Percentiles rank a stretch among this genome's conserved stretches.
These are phyloP conservation scores for Fusarium compactum DNA, from an alignment of 2,329 filamentous ascomycete genomes.

Conservation along the genomic window DNA sequence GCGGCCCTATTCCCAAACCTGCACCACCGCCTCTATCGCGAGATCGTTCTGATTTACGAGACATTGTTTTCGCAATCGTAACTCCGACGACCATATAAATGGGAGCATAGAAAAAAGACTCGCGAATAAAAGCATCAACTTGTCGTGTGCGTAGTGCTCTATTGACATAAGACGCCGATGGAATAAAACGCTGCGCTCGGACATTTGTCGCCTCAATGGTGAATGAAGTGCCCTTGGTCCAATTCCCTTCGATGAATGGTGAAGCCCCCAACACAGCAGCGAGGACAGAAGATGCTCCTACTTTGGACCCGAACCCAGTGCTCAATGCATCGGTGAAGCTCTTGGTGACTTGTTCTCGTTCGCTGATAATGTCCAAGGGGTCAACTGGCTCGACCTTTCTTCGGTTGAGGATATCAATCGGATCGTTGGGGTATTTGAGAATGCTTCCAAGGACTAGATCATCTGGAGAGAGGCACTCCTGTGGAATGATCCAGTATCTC, in stretches of 20 bases:
- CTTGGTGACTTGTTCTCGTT: slow-evolving; percentile 32
- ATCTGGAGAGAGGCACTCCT: slow-evolving; percentile 17
- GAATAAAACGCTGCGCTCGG: slow-evolving; percentile 4
- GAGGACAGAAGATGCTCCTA: slow-evolving; percentile 27
- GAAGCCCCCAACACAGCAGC: slow-evolving; percentile 25
- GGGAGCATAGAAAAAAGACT: slow-evolving; percentile 26
- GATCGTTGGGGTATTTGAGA: slow-evolving; percentile 26
- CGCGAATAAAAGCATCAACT: slow-evolving; percentile 6
- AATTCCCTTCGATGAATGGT: slow-evolving; percentile 18
- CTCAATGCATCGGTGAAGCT: slow-evolving; percentile 22
- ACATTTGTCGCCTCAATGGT: background rate
- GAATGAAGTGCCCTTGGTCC: background rate
- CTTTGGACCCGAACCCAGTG: slow-evolving; percentile 14
- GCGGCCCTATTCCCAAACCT: slow-evolving; percentile 26
- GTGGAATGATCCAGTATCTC: slow-evolving; percentile 34
- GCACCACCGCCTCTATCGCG: slow-evolving; percentile 13
- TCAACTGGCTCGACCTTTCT: slow-evolving; percentile 15
- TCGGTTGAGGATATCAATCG: slow-evolving; percentile 30
- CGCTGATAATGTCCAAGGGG: slow-evolving; percentile 3
- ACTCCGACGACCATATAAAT: slow-evolving; percentile 32
- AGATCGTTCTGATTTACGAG: slow-evolving; percentile 6
- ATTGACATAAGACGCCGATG: background rate
- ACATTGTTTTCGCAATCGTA: slow-evolving; percentile 17
- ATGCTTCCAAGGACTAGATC: slow-evolving; percentile 27
- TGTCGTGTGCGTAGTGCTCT: background rate